Percentiles rank a stretch among this genome's conserved stretches.
These are phyloP conservation scores for Mortierella claussenii DNA, from an alignment of 192 early-diverging fungal genomes.

Conservation along the genomic window DNA sequence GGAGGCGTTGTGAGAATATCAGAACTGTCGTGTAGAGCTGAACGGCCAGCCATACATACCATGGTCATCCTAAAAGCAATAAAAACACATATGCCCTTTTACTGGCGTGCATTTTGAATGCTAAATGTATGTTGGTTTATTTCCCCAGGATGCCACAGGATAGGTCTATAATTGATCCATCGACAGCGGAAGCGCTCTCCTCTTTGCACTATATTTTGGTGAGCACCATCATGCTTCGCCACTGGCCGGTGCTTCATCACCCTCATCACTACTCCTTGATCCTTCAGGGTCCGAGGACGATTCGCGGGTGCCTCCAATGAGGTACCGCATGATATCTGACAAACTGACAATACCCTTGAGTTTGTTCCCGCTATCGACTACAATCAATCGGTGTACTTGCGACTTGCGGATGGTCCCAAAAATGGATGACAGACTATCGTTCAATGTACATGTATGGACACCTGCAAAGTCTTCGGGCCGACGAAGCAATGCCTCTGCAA, in stretches of 20 bases:
- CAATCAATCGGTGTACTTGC: slow-evolving; percentile 91
- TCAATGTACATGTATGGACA: slow-evolving; percentile 90
- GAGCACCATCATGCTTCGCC: too few relatives aligned
- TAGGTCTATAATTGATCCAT: too few relatives aligned
- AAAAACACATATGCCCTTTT: not conserved
- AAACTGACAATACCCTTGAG: slow-evolving; percentile 87
- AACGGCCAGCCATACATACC: too few relatives aligned
- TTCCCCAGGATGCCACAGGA: too few relatives aligned
- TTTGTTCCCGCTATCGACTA: slow-evolving; percentile 84
- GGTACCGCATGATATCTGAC: slow-evolving; percentile 82
- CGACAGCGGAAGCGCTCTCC: too few relatives aligned
- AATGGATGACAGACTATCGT: slow-evolving; percentile 88
- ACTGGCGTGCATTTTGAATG: too few relatives aligned
- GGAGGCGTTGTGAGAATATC: not conserved
- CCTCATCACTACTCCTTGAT: too few relatives aligned
- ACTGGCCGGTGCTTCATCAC: too few relatives aligned
- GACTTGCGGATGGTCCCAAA: slow-evolving; percentile 89
- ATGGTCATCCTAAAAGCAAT: not conserved
- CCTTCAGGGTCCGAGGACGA: too few relatives aligned
- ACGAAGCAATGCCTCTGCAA: slow-evolving; percentile 84
- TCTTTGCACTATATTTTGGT: too few relatives aligned
- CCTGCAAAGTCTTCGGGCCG: slow-evolving; percentile 93
- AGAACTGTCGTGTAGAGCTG: not conserved
- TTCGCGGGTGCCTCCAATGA: slow-evolving; percentile 57
- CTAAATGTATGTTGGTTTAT: too few relatives aligned